Evolutionary conservation across 441 rosid species (phyloP), one percentile per base, ranked within the genome.

Genomic region (Pelargonium australe): DNA sequence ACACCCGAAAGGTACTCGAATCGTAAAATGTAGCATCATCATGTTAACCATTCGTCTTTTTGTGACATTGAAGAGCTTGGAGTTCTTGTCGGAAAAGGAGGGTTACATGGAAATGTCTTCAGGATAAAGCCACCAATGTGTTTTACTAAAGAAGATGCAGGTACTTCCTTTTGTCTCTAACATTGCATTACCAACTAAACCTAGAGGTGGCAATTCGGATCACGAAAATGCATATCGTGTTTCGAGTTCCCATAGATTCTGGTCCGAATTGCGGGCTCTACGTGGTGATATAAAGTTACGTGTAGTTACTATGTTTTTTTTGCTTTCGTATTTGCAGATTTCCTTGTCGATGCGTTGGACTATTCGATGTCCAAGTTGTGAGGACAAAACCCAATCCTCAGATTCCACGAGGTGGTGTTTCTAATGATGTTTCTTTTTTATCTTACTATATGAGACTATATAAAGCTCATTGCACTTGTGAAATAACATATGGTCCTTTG

Each of bases 121-220:
- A 85, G 97, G 74, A 83, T 95, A 73, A 92, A 88, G 71, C 97
- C 98, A 7, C 99, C 97, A 0, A 87, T 90, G 98, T 95, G 99
- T 77, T 95, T 89, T 77, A 80, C 86, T 64, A 87, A 87, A 82
- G 90, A 89, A 20, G 98, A 95, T 84, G 96, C 98, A 25, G 99
- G 98, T 87, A 84, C 62, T 5, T 37, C 41, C 8, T 37, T 37
- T 6, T 37, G 41, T 37, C 41, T 37, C 41, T 37, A 37, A 37
- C 41, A 37, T 37, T 5, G 41, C 41, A 37, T 37, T 37, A 37
- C 41, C 8, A 5, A 5, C 7, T 37, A 37, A 37, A 5, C 8
- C 7, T 2, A 37, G 41, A 37, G 41, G 41, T 37, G 41, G 41
- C 41, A 37, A 37, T 37, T 37, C 1, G 41, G 41, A 37, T 37